Evolutionary conservation across 129 eudicot genomes (phyloP), one percentile per base, ranked within the genome.

Genomic region (Flaveria brownii): DNA sequence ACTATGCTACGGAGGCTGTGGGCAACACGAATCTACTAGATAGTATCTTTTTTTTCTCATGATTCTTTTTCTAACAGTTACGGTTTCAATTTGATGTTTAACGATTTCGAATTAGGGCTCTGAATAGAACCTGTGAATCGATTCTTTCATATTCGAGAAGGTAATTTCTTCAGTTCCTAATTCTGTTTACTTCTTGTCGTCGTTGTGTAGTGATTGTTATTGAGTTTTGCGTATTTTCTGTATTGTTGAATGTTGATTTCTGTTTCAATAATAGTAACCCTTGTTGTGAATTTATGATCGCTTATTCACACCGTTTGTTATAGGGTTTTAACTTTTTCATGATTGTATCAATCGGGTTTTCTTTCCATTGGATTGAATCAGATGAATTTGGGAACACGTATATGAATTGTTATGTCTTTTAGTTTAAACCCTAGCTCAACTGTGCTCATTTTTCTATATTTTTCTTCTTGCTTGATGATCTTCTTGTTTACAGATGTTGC

Each of bases 1-100:
- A 92, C 98, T 92, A 92, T 92, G 98, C 98, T 92, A 92, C 90
- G 96, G 96, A 28, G 33, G 33, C 33, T 23, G 25, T 0, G 89
- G 96, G 96, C 96, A 22, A 4, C 26, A 9, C 16, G 1, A 8
- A 11, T 47, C 10, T 9, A 5, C 46, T 5, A 28, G 33, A 28
- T n/a, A n/a, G n/a, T n/a, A n/a, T n/a, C n/a, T n/a, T n/a, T n/a
- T n/a, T n/a, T n/a, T n/a, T n/a, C n/a, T n/a, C n/a, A 28, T 28
- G 33, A 28, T 28, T 28, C n/a, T 28, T 28, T 28, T 28, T 28
- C 33, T 23, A 1, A 23, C 25, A 23, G 25, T 23, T 23, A 23
- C 25, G 25, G 25, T 23, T 23, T 23, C 30, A 26, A 1, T 26
- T 23, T 26, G 2, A 0, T 2, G 30, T 28, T 28, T 28, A 28